Percentiles rank a stretch among this genome's conserved stretches.
Conservation (phyloP, 2,329 filamentous ascomycete genomes). For the Aspergillus sp. region DNA sequence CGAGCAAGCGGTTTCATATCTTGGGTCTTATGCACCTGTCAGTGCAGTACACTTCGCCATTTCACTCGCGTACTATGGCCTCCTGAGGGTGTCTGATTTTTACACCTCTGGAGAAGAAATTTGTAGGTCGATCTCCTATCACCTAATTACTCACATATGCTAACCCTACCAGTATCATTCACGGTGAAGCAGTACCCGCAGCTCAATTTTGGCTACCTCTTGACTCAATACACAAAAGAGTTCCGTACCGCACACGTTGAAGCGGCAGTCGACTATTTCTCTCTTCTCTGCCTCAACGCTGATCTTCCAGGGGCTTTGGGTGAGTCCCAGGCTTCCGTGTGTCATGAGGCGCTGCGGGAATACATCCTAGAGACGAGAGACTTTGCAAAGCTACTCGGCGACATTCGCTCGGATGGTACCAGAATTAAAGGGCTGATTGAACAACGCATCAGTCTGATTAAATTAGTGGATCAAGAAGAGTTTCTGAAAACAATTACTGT, state of each 20-base stretch:
- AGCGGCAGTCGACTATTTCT: constrained; percentile 89
- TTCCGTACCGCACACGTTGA: constrained; percentile 89
- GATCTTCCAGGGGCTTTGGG: constrained; percentile 75
- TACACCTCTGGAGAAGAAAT: constrained; percentile 70
- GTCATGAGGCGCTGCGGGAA: constrained; percentile 89
- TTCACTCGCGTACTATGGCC: constrained; percentile 81
- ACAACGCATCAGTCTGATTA: constrained; percentile 77
- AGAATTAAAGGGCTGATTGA: constrained; percentile 87
- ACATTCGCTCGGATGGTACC: constrained; percentile 81
- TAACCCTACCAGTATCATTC: constrained; percentile 50
- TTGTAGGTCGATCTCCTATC: constrained; percentile 41
- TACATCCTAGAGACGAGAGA: constrained; percentile 95
- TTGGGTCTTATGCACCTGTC: constrained; percentile 88
- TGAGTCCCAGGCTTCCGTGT: constrained; percentile 74
- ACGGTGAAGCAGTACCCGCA: constrained; percentile 62
- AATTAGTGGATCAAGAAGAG: constrained; percentile 73
- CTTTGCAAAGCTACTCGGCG: constrained; percentile 89
- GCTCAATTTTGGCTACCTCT: constrained; percentile 89
- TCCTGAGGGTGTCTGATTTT: constrained; percentile 84
- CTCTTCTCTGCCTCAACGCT: constrained; percentile 85
- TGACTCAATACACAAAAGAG: constrained; percentile 93
- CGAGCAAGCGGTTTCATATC: constrained; percentile 85
- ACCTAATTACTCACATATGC: constrained; percentile 6
- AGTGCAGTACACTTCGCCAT: constrained; percentile 95
- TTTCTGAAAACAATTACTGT: constrained; percentile 91